These are phyloP conservation scores for Ophioceras dolichostomum DNA, from an alignment of 2,329 filamentous ascomycete species.

Conservation along the genomic window DNA sequence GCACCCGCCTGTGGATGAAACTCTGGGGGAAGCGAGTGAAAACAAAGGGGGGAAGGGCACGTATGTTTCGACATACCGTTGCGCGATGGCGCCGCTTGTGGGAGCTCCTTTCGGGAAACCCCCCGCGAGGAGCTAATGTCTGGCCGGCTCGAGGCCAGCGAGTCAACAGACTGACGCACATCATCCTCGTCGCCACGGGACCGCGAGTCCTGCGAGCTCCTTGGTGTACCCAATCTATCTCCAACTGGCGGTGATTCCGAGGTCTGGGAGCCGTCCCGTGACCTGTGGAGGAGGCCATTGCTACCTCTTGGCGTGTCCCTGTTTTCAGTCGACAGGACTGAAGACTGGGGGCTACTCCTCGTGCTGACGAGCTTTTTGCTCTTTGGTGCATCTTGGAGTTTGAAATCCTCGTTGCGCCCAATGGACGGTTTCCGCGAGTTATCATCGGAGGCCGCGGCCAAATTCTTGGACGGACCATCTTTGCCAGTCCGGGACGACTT, in stretches of 20 bases:
- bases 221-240: slow-evolving; percentile 25
- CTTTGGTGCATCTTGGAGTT: slow-evolving; percentile 70
- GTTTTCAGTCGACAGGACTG: slow-evolving; percentile 25
- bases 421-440: slow-evolving; percentile 19
- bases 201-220: slow-evolving; percentile 47
- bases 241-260: slow-evolving; percentile 19
- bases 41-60: neutral
- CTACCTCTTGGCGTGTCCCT: slow-evolving; percentile 19
- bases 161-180: slow-evolving; percentile 28
- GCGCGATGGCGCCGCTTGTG: slow-evolving; percentile 13
- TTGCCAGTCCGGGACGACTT: slow-evolving; percentile 26
- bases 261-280: slow-evolving; percentile 16
- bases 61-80: slow-evolving; percentile 7
- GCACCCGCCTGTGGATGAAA: too few species aligned
- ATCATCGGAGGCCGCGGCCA: slow-evolving; percentile 23
- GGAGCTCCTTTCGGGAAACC: slow-evolving; percentile 55
- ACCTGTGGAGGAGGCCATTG: slow-evolving; percentile 22
- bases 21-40: too few species aligned
- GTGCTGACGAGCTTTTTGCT: slow-evolving; percentile 34
- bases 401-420: slow-evolving; percentile 50
- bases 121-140: slow-evolving; percentile 30
- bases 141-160: slow-evolving; percentile 24
- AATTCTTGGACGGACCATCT: slow-evolving; percentile 17
- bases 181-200: slow-evolving; percentile 43
- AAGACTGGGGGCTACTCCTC: slow-evolving; percentile 31